Evolutionary conservation across 768 basidiomycete species (phyloP).

Genomic region (Calocybe gangraenosa): DNA sequence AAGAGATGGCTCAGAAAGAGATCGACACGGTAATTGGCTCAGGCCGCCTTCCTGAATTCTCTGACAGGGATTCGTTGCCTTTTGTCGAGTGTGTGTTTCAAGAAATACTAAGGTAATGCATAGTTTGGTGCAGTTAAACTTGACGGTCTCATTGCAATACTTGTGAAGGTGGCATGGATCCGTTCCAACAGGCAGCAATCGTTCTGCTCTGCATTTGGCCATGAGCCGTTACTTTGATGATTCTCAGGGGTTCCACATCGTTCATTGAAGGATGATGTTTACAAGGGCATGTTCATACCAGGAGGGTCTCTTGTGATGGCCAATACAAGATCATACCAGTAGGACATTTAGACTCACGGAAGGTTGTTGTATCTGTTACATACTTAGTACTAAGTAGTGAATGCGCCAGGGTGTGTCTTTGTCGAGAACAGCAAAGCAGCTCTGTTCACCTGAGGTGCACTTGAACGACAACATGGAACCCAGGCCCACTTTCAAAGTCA

Average conservation of each 20-base stretch:
- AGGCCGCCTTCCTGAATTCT: slow-evolving; percentile 31
- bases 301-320: slow-evolving; percentile 12
- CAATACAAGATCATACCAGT: slow-evolving; percentile 14
- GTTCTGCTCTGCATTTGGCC: not conserved
- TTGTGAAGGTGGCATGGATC: slow-evolving; percentile 8
- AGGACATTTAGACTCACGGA: too few relatives aligned
- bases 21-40: slow-evolving; percentile 33
- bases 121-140: not conserved
- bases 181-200: slow-evolving; percentile 1
- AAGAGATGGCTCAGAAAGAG: slow-evolving; percentile 35
- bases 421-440: too few relatives aligned
- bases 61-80: slow-evolving; percentile 27
- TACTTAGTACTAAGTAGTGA: too few relatives aligned
- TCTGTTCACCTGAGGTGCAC: too few relatives aligned
- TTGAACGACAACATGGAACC: too few relatives aligned
- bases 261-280: slow-evolving; percentile 13
- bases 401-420: too few relatives aligned
- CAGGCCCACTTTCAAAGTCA: too few relatives aligned
- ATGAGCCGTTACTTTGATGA: not conserved
- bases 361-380: too few relatives aligned
- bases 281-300: slow-evolving; percentile 15
- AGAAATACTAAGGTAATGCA: slow-evolving; percentile 21
- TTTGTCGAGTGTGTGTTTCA: slow-evolving; percentile 33
- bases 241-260: slow-evolving; percentile 10
- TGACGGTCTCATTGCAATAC: not conserved